A percentile compares a stretch with the other conserved stretches of the same genome.
These are phyloP conservation scores for Eucalyptus virginea DNA, from an alignment of 345 rosid genomes.

Conservation along the genomic window DNA sequence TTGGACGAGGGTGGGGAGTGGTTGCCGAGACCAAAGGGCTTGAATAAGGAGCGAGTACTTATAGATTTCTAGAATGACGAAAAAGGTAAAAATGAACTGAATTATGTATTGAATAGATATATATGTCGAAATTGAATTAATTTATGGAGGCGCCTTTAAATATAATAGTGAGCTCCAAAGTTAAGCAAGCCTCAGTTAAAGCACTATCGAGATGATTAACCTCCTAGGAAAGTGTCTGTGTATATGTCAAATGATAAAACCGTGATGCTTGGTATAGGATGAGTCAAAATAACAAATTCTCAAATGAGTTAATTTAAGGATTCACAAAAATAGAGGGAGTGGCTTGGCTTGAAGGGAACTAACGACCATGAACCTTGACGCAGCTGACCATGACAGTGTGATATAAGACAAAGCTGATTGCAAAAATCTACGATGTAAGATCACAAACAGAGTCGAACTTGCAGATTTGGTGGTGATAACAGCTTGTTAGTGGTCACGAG, in stretches of 20 bases:
- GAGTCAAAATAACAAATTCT: accelerated
- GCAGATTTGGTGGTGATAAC: not conserved
- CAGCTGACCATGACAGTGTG: not conserved
- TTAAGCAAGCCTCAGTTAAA: accelerated
- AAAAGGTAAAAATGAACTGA: accelerated
- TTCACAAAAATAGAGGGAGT: not conserved
- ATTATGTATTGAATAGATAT: too few relatives aligned
- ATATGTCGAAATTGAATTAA: too few relatives aligned
- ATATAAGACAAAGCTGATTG: not conserved
- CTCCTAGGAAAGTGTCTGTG: accelerated
- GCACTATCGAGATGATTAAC: too few relatives aligned
- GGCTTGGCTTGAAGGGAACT: not conserved
- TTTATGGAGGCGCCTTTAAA: accelerated
- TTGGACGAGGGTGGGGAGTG: not conserved
- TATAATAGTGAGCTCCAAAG: not conserved
- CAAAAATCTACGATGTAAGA: not conserved
- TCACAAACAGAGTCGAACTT: not conserved
- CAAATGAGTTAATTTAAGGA: too few relatives aligned
- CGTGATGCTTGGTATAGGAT: accelerated
- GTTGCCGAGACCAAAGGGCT: not conserved
- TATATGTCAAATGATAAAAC: too few relatives aligned
- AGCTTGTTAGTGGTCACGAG: not conserved
- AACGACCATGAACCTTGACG: not conserved
- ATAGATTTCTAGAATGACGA: accelerated
- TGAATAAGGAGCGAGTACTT: not conserved